These are phyloP conservation scores for Henckelia pumila DNA, from an alignment of 257 asterid species.

Conservation along the genomic window DNA sequence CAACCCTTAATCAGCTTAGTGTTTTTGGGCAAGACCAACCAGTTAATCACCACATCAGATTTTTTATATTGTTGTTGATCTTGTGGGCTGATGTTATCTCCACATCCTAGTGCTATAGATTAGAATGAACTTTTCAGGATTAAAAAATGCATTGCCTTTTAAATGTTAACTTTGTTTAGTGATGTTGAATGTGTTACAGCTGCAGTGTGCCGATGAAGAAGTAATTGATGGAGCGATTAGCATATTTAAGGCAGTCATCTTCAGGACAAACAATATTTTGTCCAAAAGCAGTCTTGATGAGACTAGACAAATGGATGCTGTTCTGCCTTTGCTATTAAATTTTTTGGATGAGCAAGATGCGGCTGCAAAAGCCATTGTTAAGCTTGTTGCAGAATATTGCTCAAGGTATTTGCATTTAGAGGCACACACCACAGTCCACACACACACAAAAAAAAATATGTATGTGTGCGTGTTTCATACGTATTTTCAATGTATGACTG, in stretches of 20 bases:
- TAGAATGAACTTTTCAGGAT: not conserved
- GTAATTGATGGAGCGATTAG: constrained; percentile 66
- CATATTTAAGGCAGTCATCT: constrained; percentile 68
- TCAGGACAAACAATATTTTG: constrained; percentile 47
- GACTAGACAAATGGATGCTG: constrained; percentile 52
- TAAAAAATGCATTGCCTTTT: constrained; percentile 16
- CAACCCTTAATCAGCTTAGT: not conserved
- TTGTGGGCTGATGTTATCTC: not conserved
- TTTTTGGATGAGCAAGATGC: constrained; percentile 83
- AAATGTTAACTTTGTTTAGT: constrained; percentile 18
- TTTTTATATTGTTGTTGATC: not conserved
- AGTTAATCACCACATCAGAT: not conserved
- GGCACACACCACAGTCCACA: not conserved
- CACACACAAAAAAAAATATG: no score
- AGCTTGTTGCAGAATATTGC: constrained; percentile 83
- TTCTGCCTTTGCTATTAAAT: constrained; percentile 54
- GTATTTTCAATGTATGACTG: constrained; percentile 23
- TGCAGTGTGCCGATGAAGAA: constrained; percentile 61
- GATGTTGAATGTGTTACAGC: constrained; percentile 44
- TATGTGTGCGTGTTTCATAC: constrained; percentile 9
- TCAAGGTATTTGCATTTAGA: constrained; percentile 46
- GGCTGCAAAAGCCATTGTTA: constrained; percentile 78
- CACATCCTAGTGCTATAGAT: not conserved
- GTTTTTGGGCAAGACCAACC: not conserved
- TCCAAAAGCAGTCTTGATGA: constrained; percentile 40